Evolutionary conservation across 2,329 filamentous ascomycete genomes (phyloP).

Genomic region (Ambrosiella cleistominuta): DNA sequence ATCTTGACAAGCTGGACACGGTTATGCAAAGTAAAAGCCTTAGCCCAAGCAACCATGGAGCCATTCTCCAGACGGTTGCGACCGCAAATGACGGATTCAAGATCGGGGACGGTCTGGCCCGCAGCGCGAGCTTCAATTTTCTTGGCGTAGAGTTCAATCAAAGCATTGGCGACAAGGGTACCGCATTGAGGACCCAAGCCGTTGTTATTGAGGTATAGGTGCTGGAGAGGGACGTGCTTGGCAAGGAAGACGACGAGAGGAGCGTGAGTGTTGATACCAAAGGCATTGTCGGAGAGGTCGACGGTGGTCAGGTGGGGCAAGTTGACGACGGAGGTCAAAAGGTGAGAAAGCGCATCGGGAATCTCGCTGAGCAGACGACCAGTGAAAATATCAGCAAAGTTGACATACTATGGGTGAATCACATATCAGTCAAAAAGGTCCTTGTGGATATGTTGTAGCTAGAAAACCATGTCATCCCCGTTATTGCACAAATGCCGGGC

Average conservation of each 20-base stretch:
- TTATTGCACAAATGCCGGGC: background rate
- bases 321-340: conserved; percentile 73
- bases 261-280: conserved; percentile 85
- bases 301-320: conserved; percentile 76
- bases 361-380: conserved; percentile 86
- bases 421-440: background rate
- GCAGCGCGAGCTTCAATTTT: conserved; percentile 62
- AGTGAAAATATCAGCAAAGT: conserved; percentile 96
- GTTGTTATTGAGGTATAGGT: conserved; percentile 96
- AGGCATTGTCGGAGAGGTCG: conserved; percentile 95
- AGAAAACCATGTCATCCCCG: background rate
- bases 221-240: conserved; percentile 73
- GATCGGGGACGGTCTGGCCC: conserved; percentile 55
- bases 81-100: conserved; percentile 95
- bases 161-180: conserved; percentile 71
- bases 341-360: conserved; percentile 66
- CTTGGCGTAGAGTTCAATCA: conserved; percentile 64
- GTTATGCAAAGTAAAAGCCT: conserved; percentile 65
- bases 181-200: conserved; percentile 85
- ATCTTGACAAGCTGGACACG: conserved; percentile 80
- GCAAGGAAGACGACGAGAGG: conserved; percentile 85
- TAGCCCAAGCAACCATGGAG: conserved; percentile 90
- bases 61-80: conserved; percentile 92
- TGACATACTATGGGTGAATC: conserved; percentile 40
- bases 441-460: background rate